Base-by-base conservation (phyloP, 2,329 filamentous ascomycete genomes). In the Lecanicillium sp. region DNA sequence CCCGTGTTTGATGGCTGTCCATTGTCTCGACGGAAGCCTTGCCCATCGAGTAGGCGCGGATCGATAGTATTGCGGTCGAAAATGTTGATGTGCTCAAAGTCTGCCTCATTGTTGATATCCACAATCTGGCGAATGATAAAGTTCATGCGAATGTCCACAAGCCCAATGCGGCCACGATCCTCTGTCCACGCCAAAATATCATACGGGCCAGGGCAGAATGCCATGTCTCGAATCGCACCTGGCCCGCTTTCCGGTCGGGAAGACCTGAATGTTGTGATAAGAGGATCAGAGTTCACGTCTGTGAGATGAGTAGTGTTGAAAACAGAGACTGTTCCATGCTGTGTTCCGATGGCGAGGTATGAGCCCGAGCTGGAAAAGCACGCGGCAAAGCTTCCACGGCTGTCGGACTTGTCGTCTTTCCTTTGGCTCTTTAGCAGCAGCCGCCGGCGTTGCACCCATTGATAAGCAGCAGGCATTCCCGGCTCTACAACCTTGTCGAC, bases 101-200 rank as follows among this genome's bases (percentile, higher is more conserved):
- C 69, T 18, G 73, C 69, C 37, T 76, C 69, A 12, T 68, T 66
- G 47, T 80, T 74, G 30, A 90, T 68, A 19, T 74, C 65, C 20
- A 92, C 66, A 22, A 84, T 72, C 55, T 92, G 86, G 33, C 81
- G 77, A 37, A 77, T 71, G 33, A 72, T 66, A 45, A 87, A 79
- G 17, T 80, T 76, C 48, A 69, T 74, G 20, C 85, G 74, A 36
- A 86, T 63, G 58, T 92, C 86, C 5, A 82, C 82, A 29, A 90
- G 69, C 28, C 84, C 86, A 13, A 89, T 69, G 40, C 79, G 72
- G 4, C 82, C 84, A 46, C 85, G 81, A 51, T 95, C 86, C 60
- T 98, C 92, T 8, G 88, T 86, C 89, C 92, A 97, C 6, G 94
- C 84, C 29, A 98, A 67, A 14, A 98, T 74, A 55, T 96, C 90